Base-by-base conservation (phyloP, 2,329 filamentous ascomycete genomes). In the Colletotrichum kahawae region DNA sequence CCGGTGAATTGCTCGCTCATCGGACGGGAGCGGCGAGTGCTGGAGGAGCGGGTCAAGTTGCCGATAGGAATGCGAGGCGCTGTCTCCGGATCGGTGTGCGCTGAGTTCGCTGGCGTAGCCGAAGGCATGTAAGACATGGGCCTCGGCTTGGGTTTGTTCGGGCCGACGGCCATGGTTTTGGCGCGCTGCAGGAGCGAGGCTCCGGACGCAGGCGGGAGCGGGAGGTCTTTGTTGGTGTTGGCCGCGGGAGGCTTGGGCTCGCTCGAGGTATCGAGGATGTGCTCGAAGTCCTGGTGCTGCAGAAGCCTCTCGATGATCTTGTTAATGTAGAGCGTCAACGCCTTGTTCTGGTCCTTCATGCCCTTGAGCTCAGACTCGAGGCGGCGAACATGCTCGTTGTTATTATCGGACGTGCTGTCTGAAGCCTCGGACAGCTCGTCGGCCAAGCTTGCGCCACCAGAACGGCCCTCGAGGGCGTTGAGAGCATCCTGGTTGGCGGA, bases 291-390 rank as follows among this genome's bases (percentile, higher is more conserved):
- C 81, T 98, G 94, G 85, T 98, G 95, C 82, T 98, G 94, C 77
- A 99, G 90, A 59, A 99, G 91, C 71, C 97, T 94, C 83, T 97
- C 97, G 83, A 99, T 98, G 83, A 99, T 98, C 87, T 97, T 98
- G 90, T 98, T 98, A 88, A 99, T 98, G 87, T 99, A 99, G 78
- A 98, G 89, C 29, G 95, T 98, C 79, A 99, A 89, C 34, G 97
- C 97, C 88, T 98, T 98, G 88, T 99, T 98, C 87, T 98, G 93
- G 83, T 98, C 96, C 86, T 95, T 96, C 79, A 95, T 88, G 10
- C 91, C 89, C 84, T 94, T 95, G 78, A 97, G 85, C 80, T 98
- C 96, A 13, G 89, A 85, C 82, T 98, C 96, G 14, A 97, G 88
- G 67, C 92, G 92, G 79, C 93, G 93, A 78, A 91, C 89, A 62